Conservation (phyloP, 2,329 filamentous ascomycete species). For the Clarireedia hainanense region DNA sequence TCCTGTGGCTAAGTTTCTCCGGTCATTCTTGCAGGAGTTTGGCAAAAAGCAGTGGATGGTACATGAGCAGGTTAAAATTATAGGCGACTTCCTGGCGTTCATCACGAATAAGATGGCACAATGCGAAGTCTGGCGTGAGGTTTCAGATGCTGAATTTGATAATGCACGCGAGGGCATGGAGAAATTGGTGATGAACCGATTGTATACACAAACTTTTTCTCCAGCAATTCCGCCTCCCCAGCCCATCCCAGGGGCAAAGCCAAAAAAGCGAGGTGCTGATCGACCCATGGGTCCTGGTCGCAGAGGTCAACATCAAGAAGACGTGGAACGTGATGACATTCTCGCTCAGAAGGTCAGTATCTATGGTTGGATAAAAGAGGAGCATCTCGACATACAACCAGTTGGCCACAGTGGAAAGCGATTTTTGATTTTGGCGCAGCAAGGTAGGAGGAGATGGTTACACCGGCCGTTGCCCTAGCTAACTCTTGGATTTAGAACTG, state of each 20-base stretch:
- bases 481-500: conserved; percentile 54
- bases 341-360: conserved; percentile 94
- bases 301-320: conserved; percentile 92
- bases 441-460: conserved; percentile 46
- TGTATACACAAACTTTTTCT: conserved; percentile 94
- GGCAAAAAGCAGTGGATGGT: conserved; percentile 99
- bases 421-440: conserved; percentile 82
- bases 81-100: conserved; percentile 90
- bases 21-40: conserved; percentile 91
- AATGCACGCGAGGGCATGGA: conserved; percentile 99
- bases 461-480: background rate
- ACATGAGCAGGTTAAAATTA: conserved; percentile 98
- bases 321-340: conserved; percentile 94
- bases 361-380: conserved; percentile 88
- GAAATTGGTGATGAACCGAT: conserved; percentile 96
- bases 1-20: conserved; percentile 88
- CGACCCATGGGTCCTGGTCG: conserved; percentile 70
- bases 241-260: conserved; percentile 59
- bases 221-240: conserved; percentile 82
- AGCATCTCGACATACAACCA: conserved; percentile 85
- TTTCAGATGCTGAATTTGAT: conserved; percentile 95
- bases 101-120: conserved; percentile 98
- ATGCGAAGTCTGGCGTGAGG: conserved; percentile 93
- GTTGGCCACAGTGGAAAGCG: conserved; percentile 79
- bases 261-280: conserved; percentile 61